These are phyloP conservation scores for Collariella sp. DNA, from an alignment of 495 filamentous ascomycete genomes.

Conservation along the genomic window DNA sequence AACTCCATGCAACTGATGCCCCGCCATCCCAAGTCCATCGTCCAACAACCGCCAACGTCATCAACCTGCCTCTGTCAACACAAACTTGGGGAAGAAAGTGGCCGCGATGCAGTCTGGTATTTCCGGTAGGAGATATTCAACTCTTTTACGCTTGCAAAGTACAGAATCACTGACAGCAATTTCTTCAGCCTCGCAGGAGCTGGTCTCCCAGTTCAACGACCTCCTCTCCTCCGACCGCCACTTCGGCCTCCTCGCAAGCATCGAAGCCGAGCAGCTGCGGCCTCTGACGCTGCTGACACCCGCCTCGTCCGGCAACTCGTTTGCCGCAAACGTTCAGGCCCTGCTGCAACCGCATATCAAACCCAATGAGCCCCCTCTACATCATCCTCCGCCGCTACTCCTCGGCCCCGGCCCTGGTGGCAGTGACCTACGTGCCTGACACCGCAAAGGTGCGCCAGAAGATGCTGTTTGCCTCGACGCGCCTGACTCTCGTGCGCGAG, in stretches of 20 bases:
- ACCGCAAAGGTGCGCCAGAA: slow-evolving; percentile 86
- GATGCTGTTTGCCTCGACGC: slow-evolving; percentile 88
- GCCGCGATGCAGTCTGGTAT: slow-evolving; percentile 80
- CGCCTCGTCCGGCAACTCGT: slow-evolving; percentile 46
- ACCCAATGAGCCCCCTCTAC: slow-evolving; percentile 68
- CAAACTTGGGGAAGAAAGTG: neutral
- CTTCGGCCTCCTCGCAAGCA: slow-evolving; percentile 76
- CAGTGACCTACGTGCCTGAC: slow-evolving; percentile 86
- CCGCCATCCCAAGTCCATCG: neutral
- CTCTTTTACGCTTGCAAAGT: neutral
- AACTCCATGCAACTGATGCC: neutral
- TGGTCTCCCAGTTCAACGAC: slow-evolving; percentile 69
- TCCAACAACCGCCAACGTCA: neutral
- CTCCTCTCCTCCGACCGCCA: slow-evolving; percentile 55
- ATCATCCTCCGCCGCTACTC: slow-evolving; percentile 68
- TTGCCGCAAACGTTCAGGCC: slow-evolving; percentile 49
- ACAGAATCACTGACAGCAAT: neutral
- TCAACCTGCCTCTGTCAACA: neutral
- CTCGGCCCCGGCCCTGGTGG: slow-evolving; percentile 50
- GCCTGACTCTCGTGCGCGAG: slow-evolving; percentile 74
- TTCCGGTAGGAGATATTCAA: slow-evolving; percentile 45
- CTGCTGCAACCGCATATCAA: slow-evolving; percentile 56
- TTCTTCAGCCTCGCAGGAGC: slow-evolving; percentile 68
- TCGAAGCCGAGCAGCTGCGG: slow-evolving; percentile 63
- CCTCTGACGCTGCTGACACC: slow-evolving; percentile 54